Percentiles rank a stretch among this genome's conserved stretches.
Conservation (phyloP, 2,329 filamentous ascomycete species). For the Stachybotrys chartarum region DNA sequence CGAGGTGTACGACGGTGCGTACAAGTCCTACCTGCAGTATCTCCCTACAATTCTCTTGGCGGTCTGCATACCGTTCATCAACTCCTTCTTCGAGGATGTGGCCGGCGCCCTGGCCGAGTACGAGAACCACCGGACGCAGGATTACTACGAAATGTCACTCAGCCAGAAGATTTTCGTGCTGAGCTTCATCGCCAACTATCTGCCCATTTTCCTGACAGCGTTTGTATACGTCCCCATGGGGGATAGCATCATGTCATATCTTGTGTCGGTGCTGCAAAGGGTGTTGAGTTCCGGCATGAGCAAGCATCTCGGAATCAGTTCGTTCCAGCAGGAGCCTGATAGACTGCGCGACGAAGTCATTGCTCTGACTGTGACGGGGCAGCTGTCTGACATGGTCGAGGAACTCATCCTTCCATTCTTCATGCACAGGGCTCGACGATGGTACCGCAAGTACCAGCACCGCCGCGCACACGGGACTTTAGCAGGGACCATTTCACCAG, state of each 20-base stretch:
- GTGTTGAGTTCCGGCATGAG: constrained; percentile 23
- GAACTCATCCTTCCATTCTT: constrained; percentile 64
- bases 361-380: constrained; percentile 66
- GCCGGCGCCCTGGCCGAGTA: constrained; percentile 59
- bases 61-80: constrained; percentile 58
- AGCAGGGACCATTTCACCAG: constrained; percentile 40
- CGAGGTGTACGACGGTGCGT: constrained; percentile 63
- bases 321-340: constrained; percentile 59
- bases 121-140: constrained; percentile 69
- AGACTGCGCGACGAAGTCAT: constrained; percentile 66
- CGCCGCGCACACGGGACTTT: constrained; percentile 25
- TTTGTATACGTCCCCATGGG: constrained; percentile 77
- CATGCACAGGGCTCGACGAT: constrained; percentile 49
- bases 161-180: constrained; percentile 71
- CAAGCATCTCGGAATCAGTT: constrained; percentile 38
- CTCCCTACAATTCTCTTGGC: constrained; percentile 66
- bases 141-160: constrained; percentile 60
- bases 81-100: constrained; percentile 52
- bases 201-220: constrained; percentile 68
- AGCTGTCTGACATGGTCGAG: constrained; percentile 64
- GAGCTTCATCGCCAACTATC: constrained; percentile 75
- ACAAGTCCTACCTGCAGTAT: constrained; percentile 61
- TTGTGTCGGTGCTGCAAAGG: constrained; percentile 51
- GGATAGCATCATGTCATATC: constrained; percentile 56
- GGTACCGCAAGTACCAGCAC: constrained; percentile 33